Evolutionary conservation across 768 basidiomycete species (phyloP).

Genomic region (Auricularia cornea): DNA sequence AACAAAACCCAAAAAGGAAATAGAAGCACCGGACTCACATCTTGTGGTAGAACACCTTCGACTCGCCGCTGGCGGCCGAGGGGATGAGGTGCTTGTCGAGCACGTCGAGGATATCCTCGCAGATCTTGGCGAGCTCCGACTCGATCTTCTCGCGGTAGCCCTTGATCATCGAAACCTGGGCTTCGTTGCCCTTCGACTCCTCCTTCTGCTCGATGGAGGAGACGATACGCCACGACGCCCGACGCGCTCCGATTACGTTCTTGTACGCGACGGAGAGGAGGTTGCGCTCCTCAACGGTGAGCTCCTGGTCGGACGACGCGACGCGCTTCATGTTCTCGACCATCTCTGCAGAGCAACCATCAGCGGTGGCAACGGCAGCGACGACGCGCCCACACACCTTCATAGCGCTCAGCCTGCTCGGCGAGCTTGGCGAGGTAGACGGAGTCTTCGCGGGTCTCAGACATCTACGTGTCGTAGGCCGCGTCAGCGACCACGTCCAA

Average conservation of each 20-base stretch:
- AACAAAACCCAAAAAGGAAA: not conserved
- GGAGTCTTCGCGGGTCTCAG: constrained; percentile 31
- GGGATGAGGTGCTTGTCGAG: constrained; percentile 57
- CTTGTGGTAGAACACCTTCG: constrained; percentile 85
- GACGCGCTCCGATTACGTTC: constrained; percentile 75
- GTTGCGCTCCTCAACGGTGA: constrained; percentile 81
- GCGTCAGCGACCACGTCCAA: not conserved
- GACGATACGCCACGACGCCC: constrained; percentile 78
- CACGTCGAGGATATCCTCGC: constrained; percentile 69
- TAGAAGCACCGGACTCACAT: constrained; percentile 41
- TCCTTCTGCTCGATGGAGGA: constrained; percentile 68
- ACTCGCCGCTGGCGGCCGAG: constrained; percentile 64
- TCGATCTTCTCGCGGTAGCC: constrained; percentile 70
- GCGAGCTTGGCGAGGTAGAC: constrained; percentile 72
- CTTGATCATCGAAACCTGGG: constrained; percentile 58
- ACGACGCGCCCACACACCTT: constrained; percentile 42
- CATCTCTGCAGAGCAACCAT: constrained; percentile 53
- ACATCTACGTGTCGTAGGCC: not conserved
- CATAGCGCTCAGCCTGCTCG: constrained; percentile 82
- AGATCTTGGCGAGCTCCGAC: constrained; percentile 64
- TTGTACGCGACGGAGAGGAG: constrained; percentile 86
- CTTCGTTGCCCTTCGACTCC: constrained; percentile 40
- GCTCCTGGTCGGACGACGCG: constrained; percentile 53
- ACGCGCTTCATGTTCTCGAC: constrained; percentile 71
- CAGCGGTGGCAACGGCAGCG: constrained; percentile 13